Percentiles rank a stretch among this genome's conserved stretches.
These are phyloP conservation scores for Anthracocystis panici-leucophaei DNA, from an alignment of 1,284 basidiomycete species.

Conservation along the genomic window DNA sequence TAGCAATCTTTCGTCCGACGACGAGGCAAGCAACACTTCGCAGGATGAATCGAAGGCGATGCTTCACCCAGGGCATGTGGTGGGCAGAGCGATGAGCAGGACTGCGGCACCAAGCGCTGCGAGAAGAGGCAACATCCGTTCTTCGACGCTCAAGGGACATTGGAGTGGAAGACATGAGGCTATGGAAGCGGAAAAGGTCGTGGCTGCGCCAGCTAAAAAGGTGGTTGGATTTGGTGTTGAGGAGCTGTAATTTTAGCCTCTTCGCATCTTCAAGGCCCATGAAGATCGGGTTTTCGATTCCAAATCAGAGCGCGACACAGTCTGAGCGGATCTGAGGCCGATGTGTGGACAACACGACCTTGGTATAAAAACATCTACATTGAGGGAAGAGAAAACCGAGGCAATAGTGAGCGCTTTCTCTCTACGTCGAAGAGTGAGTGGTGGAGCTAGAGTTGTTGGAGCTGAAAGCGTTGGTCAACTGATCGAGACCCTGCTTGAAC, in stretches of 20 bases:
- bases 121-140: slow-evolving; percentile 29
- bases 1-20: slow-evolving; percentile 45
- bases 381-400: neutral
- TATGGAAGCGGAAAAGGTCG: slow-evolving; percentile 26
- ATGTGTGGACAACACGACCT: neutral
- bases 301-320: neutral
- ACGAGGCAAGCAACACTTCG: slow-evolving; percentile 46
- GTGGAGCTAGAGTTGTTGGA: slow-evolving; percentile 9
- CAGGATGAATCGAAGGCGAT: slow-evolving; percentile 26
- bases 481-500: slow-evolving; percentile 32
- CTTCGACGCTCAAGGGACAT: slow-evolving; percentile 41
- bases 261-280: neutral
- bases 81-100: neutral
- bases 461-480: slow-evolving; percentile 9
- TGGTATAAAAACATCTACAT: neutral
- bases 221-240: slow-evolving; percentile 41
- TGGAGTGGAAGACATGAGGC: slow-evolving; percentile 23
- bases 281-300: no score
- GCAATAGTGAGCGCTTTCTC: neutral
- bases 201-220: slow-evolving; percentile 25
- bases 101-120: neutral
- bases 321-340: neutral
- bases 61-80: slow-evolving; percentile 17
- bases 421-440: slow-evolving; percentile 6
- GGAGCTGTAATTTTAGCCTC: slow-evolving; percentile 14